Base-by-base conservation (phyloP, 2,329 filamentous ascomycete species). In the Aspergillus tamarii region DNA sequence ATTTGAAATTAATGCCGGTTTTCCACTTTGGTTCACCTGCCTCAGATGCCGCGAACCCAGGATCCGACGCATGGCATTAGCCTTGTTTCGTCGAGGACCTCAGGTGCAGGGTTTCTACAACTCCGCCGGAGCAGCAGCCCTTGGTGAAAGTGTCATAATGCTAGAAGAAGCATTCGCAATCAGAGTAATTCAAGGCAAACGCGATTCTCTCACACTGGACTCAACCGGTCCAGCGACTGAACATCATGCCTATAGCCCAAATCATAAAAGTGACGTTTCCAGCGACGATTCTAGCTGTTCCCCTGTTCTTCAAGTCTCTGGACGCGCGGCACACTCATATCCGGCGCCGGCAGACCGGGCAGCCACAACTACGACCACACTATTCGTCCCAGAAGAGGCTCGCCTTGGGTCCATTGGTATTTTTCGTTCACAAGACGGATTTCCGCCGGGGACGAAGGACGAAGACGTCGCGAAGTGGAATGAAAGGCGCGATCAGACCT, bases 121-220 rank as follows among this genome's bases (percentile, higher is more conserved):
- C n/a, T 61, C 50, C 26, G 23, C 58, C 6, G 30, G 52, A 3
- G 61, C 32, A 16, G 53, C 46, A 9, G 30, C 34, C 16, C 43
- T 67, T 12, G 65, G 61, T 2, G 52, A 61, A 21, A 43, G 19
- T 1, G 62, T 78, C 19, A 75, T 77, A 45, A 61, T 60, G n/a
- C 21, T 77, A 3, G 76, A 78, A 61, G 75, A 77, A 59, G 67
- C 41, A n/a, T 59, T 60, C 55, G 56, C 43, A 14, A 53, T 60
- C 3, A 66, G 48, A 6, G 34, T 59, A 23, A 39, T 23, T 21
- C 28, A 58, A 21, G 30, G 26, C 4, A 43, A 8, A 9, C n/a
- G 11, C 10, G 9, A 39, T 11, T 7, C 34, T 12, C 14, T 16
- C 11, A 10, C 4, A 11, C 28, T 21, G 14, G 8, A 12, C 21